Percentiles rank a stretch among this genome's conserved stretches.
Evolutionary conservation across 108 stramenopile species (phyloP).

Genomic region (Cylindrotheca closterium): DNA sequence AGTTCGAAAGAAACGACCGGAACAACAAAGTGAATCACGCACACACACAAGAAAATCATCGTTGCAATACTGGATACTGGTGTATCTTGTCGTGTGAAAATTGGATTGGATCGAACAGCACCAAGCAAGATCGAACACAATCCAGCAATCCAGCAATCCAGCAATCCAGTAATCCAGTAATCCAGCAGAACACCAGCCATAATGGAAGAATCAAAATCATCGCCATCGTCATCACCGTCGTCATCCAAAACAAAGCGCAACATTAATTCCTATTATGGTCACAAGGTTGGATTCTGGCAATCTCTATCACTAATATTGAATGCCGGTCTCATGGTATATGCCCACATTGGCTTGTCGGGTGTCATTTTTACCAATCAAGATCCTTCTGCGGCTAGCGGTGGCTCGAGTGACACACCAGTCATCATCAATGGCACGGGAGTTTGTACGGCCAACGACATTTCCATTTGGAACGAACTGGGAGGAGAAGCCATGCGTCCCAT

Average conservation of each 20-base stretch:
- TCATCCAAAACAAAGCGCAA: not conserved
- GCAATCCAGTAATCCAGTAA: too few relatives aligned
- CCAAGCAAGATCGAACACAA: too few relatives aligned
- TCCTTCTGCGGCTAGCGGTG: constrained; percentile 4
- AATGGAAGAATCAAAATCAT: too few relatives aligned
- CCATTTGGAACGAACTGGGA: constrained; percentile 16
- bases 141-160: too few relatives aligned
- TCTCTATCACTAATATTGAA: constrained; percentile 37
- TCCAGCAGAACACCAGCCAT: too few relatives aligned
- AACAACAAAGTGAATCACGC: too few relatives aligned
- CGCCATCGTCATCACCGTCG: too few relatives aligned
- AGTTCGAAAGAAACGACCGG: too few relatives aligned
- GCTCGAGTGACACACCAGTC: not conserved
- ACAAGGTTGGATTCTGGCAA: constrained; percentile 26
- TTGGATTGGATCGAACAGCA: too few relatives aligned
- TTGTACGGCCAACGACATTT: constrained; percentile 21
- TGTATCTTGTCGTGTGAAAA: too few relatives aligned
- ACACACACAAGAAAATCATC: too few relatives aligned
- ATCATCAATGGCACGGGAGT: not conserved
- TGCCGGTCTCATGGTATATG: constrained; percentile 41
- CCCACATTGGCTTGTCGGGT: constrained; percentile 38
- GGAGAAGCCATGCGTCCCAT: not conserved
- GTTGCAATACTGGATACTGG: too few relatives aligned
- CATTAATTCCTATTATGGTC: constrained; percentile 26
- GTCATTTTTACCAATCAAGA: constrained; percentile 35